phyloP scores from a whole-genome alignment of 192 early-diverging fungal genomes.

The Chytriomyces confervae region DNA sequence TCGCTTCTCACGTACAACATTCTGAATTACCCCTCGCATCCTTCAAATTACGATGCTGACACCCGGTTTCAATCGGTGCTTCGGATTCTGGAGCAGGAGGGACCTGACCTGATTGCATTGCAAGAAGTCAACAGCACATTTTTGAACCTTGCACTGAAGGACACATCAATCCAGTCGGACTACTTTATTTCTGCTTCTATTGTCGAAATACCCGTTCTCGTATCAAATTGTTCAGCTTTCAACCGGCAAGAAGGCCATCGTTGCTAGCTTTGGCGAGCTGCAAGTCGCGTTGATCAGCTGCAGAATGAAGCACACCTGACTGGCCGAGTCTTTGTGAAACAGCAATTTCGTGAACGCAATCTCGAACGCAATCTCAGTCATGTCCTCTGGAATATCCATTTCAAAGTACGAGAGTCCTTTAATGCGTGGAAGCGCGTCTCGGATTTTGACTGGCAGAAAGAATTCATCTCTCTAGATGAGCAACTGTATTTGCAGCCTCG shows the following conservation, averaged over 20 bases:
- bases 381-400: no score
- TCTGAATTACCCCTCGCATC: not conserved
- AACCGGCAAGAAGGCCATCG: no score
- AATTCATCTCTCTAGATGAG: no score
- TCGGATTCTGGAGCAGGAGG: not conserved
- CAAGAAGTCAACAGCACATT: conserved; percentile 20
- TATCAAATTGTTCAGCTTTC: no score
- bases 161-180: not conserved
- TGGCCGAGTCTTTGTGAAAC: no score
- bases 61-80: not conserved
- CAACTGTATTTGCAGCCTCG: no score
- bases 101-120: conserved; percentile 26
- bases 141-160: not conserved
- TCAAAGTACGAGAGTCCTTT: no score
- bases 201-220: no score
- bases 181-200: not conserved
- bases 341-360: not conserved
- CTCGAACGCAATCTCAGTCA: not conserved
- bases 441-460: not conserved
- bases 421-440: no score
- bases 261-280: no score
- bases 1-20: conserved; percentile 26
- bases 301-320: no score
- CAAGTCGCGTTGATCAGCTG: not conserved
- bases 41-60: not conserved